Percentiles rank a stretch among this genome's conserved stretches.
These are phyloP conservation scores for Acacia confusa DNA, from an alignment of 306 rosid species.

Conservation along the genomic window DNA sequence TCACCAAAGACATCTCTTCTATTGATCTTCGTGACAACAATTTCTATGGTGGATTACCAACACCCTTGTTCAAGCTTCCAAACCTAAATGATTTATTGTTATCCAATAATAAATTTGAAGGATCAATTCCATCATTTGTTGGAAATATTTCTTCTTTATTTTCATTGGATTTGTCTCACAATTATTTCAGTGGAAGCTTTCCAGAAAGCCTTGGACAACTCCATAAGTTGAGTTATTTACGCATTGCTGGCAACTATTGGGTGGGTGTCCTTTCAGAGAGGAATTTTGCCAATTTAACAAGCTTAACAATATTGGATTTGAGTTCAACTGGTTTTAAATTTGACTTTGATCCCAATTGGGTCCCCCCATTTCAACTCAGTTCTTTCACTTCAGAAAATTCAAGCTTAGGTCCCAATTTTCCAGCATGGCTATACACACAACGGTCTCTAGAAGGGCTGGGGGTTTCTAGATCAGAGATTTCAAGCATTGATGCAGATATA, in stretches of 20 bases:
- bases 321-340: not conserved
- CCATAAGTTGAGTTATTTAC: not conserved
- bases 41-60: slow-evolving; percentile 27
- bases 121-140: not conserved
- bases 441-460: no score
- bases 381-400: no score
- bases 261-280: not conserved
- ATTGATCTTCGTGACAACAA: not conserved
- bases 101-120: not conserved
- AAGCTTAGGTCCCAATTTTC: no score
- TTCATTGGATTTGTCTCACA: not conserved
- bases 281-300: not conserved
- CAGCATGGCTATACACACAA: no score
- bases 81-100: not conserved
- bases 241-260: not conserved
- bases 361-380: not conserved
- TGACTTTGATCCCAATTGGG: not conserved
- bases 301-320: not conserved
- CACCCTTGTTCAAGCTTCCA: slow-evolving; percentile 17
- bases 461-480: no score
- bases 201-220: not conserved
- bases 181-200: not conserved
- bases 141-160: not conserved
- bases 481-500: no score
- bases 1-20: no score